Base-by-base conservation (phyloP, 2,329 filamentous ascomycete genomes). In the Shiraia bambusicola region DNA sequence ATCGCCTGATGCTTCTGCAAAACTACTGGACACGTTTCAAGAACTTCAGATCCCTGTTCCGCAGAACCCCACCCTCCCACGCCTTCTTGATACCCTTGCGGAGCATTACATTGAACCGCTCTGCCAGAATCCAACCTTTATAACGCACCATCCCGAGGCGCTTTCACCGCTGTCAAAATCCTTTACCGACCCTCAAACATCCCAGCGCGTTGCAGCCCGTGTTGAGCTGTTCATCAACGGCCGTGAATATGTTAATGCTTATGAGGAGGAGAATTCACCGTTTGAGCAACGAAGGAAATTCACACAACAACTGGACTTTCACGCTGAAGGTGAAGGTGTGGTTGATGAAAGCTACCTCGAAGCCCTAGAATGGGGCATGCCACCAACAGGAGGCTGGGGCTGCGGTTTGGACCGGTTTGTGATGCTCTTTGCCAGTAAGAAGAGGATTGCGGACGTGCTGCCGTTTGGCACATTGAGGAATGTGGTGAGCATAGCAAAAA, bases 381-480 rank as follows among this genome's bases (percentile, higher is more conserved):
- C 93, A n/a, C 89, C 93, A 0, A 98, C 93, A 0, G 93, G 92
- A 0, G 93, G 93, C 4, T 98, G 93, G 93, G 93, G 93, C 1
- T 94, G 90, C 58, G 93, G 93, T 1, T 75, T 98, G 29, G 93
- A 98, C 70, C 77, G 93, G 38, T 74, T 98, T 37, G 86, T 89
- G 27, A 98, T 98, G 93, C 72, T 96, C 34, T 88, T 97, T 59
- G 82, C 86, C 1, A 90, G 88, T 0, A 77, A 82, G 26, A 81
- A 81, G 64, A 80, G 86, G 55, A 96, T 98, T 59, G 82, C 81
- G 28, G 91, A 97, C 69, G 89, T 92, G 13, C 72, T 97, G 59
- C 83, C 84, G 25, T 98, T 98, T 73, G 93, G 93, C 1, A 95
- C 81, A 40, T 67, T 98, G 72, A 82, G 83, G 63, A 77, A 78